A percentile compares a stretch with the other conserved stretches of the same genome.
phyloP scores from a whole-genome alignment of 1,284 basidiomycete species.

The Cutaneotrichosporon dermatis region DNA sequence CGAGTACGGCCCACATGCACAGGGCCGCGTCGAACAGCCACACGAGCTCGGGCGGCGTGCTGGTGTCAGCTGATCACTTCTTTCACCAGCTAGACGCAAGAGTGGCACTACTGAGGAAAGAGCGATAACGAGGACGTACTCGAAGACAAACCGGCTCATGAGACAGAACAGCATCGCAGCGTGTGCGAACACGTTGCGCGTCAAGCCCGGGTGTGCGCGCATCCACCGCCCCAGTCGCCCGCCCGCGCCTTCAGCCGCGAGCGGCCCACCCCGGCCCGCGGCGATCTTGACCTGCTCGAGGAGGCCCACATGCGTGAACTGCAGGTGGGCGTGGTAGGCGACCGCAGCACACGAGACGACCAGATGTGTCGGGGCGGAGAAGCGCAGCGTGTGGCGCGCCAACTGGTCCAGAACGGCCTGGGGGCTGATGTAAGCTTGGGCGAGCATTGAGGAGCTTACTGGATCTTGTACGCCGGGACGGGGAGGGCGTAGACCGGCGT shows the following conservation, averaged over 20 bases:
- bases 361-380: constrained; percentile 14
- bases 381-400: constrained; percentile 14
- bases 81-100: too few species aligned
- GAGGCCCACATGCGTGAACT: constrained; percentile 18
- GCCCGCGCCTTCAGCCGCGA: not conserved
- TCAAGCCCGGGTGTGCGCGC: not conserved
- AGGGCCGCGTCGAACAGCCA: constrained; percentile 27
- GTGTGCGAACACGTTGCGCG: constrained; percentile 21
- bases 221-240: constrained; percentile 13
- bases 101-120: too few species aligned
- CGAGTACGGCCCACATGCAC: constrained; percentile 22
- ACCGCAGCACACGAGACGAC: constrained; percentile 23
- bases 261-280: constrained; percentile 18
- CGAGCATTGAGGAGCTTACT: constrained; percentile 11
- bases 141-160: constrained; percentile 17
- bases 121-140: not conserved
- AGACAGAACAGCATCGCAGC: constrained; percentile 21
- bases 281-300: constrained; percentile 26
- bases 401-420: constrained; percentile 22
- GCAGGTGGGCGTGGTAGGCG: constrained; percentile 24
- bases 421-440: constrained; percentile 9
- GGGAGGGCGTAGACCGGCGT: too few species aligned
- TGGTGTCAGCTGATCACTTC: constrained; percentile 7
- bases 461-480: constrained; percentile 18
- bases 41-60: constrained; percentile 23